These are phyloP conservation scores for Xylariaceae sp. DNA, from an alignment of 2,329 filamentous ascomycete genomes.

Conservation along the genomic window DNA sequence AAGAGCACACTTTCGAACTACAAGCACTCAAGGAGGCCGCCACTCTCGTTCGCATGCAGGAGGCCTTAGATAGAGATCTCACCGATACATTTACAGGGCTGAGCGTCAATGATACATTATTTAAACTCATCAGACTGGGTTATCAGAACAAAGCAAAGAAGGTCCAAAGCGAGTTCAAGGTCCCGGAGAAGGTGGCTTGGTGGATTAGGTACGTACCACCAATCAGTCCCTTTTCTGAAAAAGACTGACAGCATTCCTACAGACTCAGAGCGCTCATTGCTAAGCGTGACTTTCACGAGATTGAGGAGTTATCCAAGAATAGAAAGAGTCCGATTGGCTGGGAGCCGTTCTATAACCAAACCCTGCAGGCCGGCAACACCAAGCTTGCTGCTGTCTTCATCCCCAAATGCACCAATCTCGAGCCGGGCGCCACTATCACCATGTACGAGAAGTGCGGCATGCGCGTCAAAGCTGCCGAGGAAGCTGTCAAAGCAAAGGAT, in stretches of 20 bases:
- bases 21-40: conserved; percentile 74
- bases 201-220: conserved; percentile 60
- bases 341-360: conserved; percentile 94
- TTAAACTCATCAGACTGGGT: conserved; percentile 76
- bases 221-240: not conserved
- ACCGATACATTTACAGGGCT: conserved; percentile 74
- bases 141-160: conserved; percentile 83
- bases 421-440: conserved; percentile 65
- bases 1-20: conserved; percentile 71
- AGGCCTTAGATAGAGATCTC: conserved; percentile 80
- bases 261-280: conserved; percentile 84
- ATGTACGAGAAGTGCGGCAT: conserved; percentile 98
- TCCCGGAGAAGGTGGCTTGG: conserved; percentile 85
- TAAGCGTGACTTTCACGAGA: conserved; percentile 85
- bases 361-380: conserved; percentile 83
- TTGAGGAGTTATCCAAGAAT: conserved; percentile 76
- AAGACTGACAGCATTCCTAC: conserved; percentile 23
- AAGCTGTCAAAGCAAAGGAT: conserved; percentile 80
- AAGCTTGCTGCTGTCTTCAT: conserved; percentile 81
- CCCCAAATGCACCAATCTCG: conserved; percentile 74
- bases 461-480: conserved; percentile 83
- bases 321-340: conserved; percentile 92
- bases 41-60: conserved; percentile 78
- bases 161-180: conserved; percentile 86
- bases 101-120: conserved; percentile 87